A percentile compares a stretch with the other conserved stretches of the same genome.
phyloP scores from a whole-genome alignment of 2,329 filamentous ascomycete species.

The Neofusicoccum cordaticola region DNA sequence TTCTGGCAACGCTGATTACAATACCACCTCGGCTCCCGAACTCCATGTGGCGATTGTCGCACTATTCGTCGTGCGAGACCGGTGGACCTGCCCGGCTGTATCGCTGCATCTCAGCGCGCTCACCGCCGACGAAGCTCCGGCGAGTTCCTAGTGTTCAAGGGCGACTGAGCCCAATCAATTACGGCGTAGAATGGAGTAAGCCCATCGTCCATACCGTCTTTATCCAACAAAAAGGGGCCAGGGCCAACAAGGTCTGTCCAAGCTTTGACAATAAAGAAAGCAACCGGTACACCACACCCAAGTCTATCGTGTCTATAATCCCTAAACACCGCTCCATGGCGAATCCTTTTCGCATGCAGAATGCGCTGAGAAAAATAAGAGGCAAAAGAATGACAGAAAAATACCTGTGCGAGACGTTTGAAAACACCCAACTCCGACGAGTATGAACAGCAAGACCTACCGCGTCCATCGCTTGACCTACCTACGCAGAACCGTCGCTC shows the following conservation, averaged over 20 bases:
- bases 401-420: background rate
- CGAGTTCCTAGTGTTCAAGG: background rate
- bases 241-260: background rate
- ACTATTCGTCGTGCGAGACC: too few relatives aligned
- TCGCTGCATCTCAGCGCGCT: background rate
- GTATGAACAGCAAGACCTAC: background rate
- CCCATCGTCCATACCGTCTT: background rate
- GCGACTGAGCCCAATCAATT: background rate
- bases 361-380: background rate
- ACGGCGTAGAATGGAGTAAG: background rate
- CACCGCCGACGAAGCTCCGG: background rate
- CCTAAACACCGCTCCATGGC: background rate
- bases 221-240: background rate
- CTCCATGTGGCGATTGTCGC: background rate
- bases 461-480: background rate
- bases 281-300: background rate
- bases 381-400: background rate
- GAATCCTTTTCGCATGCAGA: background rate
- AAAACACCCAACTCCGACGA: background rate
- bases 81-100: too few relatives aligned
- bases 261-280: background rate
- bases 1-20: too few relatives aligned
- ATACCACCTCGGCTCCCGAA: background rate
- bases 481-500: background rate
- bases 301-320: slow-evolving; percentile 4